phyloP scores from a whole-genome alignment of 2,329 filamentous ascomycete species.

The Calonectria pteridis region DNA sequence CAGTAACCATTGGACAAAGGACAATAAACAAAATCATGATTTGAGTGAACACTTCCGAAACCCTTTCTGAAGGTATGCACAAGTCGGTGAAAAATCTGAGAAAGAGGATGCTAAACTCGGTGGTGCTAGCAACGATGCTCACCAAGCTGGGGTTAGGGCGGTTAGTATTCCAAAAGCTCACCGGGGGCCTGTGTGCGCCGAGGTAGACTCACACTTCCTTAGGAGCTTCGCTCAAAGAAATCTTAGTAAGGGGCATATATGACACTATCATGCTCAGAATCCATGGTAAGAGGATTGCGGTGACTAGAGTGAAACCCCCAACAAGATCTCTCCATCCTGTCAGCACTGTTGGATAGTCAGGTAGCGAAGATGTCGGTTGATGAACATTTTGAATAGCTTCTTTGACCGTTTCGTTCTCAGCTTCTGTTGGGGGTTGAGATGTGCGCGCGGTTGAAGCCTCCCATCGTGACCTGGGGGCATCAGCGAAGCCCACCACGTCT shows the following conservation, averaged over 20 bases:
- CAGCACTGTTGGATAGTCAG: neutral
- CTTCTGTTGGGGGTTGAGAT: neutral
- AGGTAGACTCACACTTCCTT: neutral
- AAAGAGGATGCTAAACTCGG: neutral
- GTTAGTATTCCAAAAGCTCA: neutral
- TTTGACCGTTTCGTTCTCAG: neutral
- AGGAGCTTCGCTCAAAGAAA: neutral
- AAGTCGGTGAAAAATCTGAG: neutral
- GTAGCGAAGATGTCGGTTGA: neutral
- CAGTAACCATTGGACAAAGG: neutral
- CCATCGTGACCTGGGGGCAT: neutral
- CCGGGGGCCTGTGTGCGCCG: neutral
- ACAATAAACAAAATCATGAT: neutral
- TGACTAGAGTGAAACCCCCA: neutral
- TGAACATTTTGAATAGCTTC: neutral
- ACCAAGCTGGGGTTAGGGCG: neutral
- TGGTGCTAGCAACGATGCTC: neutral
- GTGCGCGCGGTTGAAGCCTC: neutral
- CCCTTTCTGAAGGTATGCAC: neutral
- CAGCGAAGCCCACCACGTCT: neutral
- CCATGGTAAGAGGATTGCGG: neutral
- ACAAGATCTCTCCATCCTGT: neutral
- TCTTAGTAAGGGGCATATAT: neutral
- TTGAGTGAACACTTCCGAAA: neutral
- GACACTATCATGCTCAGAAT: neutral